phyloP scores from a whole-genome alignment of 1,284 basidiomycete genomes.

The Ganoderma leucocontextum region DNA sequence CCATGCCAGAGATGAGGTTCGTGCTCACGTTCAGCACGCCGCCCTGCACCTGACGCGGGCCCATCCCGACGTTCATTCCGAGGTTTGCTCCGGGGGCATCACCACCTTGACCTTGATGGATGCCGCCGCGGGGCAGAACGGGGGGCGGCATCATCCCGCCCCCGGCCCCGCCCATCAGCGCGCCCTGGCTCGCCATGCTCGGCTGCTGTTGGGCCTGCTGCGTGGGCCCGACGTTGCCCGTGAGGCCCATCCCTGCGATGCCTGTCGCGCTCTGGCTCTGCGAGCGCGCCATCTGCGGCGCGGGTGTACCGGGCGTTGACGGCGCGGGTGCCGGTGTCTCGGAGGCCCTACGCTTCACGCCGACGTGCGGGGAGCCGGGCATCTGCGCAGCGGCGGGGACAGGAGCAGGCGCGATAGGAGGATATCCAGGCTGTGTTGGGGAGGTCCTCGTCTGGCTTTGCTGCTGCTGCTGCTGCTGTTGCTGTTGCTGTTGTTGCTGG shows the following conservation, averaged over 20 bases:
- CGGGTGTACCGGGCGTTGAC: constrained; percentile 13
- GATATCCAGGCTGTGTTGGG: constrained; percentile 34
- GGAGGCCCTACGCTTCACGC: constrained; percentile 37
- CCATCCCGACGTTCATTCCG: constrained; percentile 21
- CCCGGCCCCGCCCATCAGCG: constrained; percentile 28
- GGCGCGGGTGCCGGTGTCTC: constrained; percentile 33
- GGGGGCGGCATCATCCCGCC: constrained; percentile 34
- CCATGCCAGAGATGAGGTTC: constrained; percentile 24
- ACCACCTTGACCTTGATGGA: constrained; percentile 2
- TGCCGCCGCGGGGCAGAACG: constrained; percentile 19
- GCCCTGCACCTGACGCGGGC: background rate
- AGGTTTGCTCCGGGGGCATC: constrained; percentile 1
- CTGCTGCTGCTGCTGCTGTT: constrained; percentile 17
- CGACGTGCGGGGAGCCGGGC: constrained; percentile 36
- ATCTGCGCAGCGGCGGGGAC: constrained; percentile 22
- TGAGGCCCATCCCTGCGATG: constrained; percentile 33
- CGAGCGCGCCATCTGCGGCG: constrained; percentile 29
- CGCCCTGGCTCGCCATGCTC: constrained; percentile 1
- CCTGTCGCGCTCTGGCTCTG: constrained; percentile 28
- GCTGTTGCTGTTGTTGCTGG: constrained; percentile 25
- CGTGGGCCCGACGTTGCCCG: constrained; percentile 31
- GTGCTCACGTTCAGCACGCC: constrained; percentile 28
- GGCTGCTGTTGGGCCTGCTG: background rate
- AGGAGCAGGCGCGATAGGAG: constrained; percentile 41
- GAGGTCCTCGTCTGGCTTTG: constrained; percentile 25